These are phyloP conservation scores for Sporothrix brunneoviolacea DNA, from an alignment of 2,329 filamentous ascomycete species.

Conservation along the genomic window DNA sequence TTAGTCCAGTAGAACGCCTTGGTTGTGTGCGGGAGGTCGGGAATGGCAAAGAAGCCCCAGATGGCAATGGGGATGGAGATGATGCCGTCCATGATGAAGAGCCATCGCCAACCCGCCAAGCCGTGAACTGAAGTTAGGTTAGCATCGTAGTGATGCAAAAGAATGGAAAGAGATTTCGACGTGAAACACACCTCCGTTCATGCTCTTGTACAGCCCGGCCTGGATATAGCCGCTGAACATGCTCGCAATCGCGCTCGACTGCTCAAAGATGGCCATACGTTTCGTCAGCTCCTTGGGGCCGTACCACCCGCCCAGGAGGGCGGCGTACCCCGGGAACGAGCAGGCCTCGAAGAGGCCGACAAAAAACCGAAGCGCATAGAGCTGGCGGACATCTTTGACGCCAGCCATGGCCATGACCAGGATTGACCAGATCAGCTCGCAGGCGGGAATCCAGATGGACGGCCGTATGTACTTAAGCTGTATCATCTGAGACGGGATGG, in stretches of 20 bases:
- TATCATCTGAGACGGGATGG: constrained; percentile 54
- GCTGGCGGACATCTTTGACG: constrained; percentile 24
- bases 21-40: constrained; percentile 17
- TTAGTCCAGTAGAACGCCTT: constrained; percentile 15
- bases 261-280: constrained; percentile 53
- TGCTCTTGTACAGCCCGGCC: constrained; percentile 40
- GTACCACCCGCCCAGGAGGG: constrained; percentile 40
- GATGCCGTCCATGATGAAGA: constrained; percentile 34
- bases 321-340: constrained; percentile 10
- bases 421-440: constrained; percentile 24
- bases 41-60: constrained; percentile 21
- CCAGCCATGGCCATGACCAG: constrained; percentile 26
- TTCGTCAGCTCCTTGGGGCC: constrained; percentile 53
- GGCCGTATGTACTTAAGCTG: constrained; percentile 24
- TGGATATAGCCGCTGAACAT: constrained; percentile 59
- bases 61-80: constrained; percentile 21
- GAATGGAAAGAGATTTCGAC: too few species aligned
- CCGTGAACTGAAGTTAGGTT: too few species aligned
- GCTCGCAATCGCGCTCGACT: constrained; percentile 50
- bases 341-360: constrained; percentile 26
- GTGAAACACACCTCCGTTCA: too few species aligned
- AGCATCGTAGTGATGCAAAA: too few species aligned
- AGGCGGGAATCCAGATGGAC: constrained; percentile 26
- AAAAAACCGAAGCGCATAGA: constrained; percentile 26
- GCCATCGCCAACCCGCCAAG: constrained; percentile 32